phyloP scores from a whole-genome alignment of 495 filamentous ascomycete species.

The Penicillium diatomitis region DNA sequence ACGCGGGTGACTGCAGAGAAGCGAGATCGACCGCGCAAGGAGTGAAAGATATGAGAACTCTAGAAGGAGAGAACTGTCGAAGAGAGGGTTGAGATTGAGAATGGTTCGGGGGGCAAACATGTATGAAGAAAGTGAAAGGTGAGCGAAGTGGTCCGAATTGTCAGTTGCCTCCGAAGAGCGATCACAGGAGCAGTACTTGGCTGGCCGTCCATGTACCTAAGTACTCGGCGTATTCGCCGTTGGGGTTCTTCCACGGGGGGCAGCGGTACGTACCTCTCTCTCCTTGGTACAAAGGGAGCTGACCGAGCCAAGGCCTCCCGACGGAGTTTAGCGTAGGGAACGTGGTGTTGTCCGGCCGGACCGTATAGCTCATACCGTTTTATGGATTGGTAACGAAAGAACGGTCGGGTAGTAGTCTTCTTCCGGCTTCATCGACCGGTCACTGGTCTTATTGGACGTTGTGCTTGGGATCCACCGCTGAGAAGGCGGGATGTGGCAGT shows the following conservation, averaged over 20 bases:
- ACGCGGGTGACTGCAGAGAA: conserved; percentile 26
- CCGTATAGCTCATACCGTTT: neutral
- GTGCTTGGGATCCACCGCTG: too few relatives aligned
- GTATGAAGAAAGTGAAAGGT: neutral
- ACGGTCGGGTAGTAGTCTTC: too few relatives aligned
- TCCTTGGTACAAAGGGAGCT: neutral
- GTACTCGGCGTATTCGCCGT: conserved; percentile 2
- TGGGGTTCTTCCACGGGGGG: neutral
- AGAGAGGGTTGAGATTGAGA: conserved; percentile 1
- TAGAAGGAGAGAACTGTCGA: neutral
- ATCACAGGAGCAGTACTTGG: neutral
- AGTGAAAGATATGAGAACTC: neutral
- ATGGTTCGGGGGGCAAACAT: neutral
- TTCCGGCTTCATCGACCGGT: too few relatives aligned
- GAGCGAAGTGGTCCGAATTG: conserved; percentile 3
- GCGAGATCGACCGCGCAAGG: conserved; percentile 1
- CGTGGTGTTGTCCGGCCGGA: neutral
- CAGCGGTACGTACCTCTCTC: neutral
- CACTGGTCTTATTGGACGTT: too few relatives aligned
- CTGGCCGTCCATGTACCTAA: conserved; percentile 2
- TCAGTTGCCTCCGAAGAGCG: conserved; percentile 11
- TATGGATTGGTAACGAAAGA: neutral
- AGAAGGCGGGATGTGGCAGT: too few relatives aligned
- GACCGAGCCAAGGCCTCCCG: neutral
- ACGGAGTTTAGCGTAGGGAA: neutral